Evolutionary conservation across 192 early-diverging fungal genomes (phyloP), one percentile per base, ranked within the genome.

Genomic region (Kappamyces sp.): DNA sequence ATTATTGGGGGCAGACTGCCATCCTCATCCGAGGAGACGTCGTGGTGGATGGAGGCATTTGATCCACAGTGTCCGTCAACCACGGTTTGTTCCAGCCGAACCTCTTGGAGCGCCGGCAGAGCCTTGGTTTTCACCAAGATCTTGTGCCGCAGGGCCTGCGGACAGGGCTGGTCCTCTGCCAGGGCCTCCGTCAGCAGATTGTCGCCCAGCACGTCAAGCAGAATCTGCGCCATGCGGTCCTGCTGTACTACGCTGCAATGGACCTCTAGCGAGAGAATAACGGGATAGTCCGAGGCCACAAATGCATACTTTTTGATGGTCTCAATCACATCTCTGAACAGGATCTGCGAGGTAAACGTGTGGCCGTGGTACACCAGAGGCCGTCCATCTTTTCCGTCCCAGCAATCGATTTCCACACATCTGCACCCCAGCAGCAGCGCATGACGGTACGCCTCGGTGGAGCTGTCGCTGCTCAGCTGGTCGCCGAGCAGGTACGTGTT

Each of bases 321-420:
- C 55, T 82, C 74, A 40, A 90, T 74, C 2, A 83, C 85, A 55
- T 86, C 86, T 13, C 78, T 73, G 52, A 90, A 86, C 66, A 79
- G 62, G 37, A 90, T 86, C 40, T 82, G 71, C 1, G 84, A 78
- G 6, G 87, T 88, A 76, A 86, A 65, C 3, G 89, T 88, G 60
- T 74, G 74, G 2, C 87, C 87, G 53, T 90, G 89, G 34, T 74
- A 83, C 33, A 89, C 77, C 9, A 87, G 64, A 33, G 87, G 86
- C 51, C 85, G 74, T 33, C 78, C 82, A 41, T 73, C 67, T 12
- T 75, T 51, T 1, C 88, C 86, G 72, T 90, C 86, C 85, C 85
- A 90, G 61, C 84, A 84, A 62, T 90, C 89, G 40, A 89, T 77
- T 69, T 90, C 87, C 12, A 90, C 74, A 66, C 88, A 89, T 40